These are phyloP conservation scores for Pilasporangium apinafurcum DNA, from an alignment of 352 stramenopile genomes.

Conservation along the genomic window DNA sequence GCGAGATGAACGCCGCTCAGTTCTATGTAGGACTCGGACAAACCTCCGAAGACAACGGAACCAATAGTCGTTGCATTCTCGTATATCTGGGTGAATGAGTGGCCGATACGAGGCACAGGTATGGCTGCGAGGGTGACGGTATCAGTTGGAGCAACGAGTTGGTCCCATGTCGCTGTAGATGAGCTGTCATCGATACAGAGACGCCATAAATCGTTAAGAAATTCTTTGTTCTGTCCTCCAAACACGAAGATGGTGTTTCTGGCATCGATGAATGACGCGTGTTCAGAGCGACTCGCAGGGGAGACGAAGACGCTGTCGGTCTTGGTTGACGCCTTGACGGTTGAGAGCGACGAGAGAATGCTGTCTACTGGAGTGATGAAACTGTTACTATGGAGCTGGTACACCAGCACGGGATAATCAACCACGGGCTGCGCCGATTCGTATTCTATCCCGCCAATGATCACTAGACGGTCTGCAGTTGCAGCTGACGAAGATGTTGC, in stretches of 20 bases:
- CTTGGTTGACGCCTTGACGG: slow-evolving; percentile 4
- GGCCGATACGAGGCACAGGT: slow-evolving; percentile 39
- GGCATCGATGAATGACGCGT: slow-evolving; percentile 32
- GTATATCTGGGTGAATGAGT: slow-evolving; percentile 52
- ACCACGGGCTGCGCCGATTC: slow-evolving; percentile 64
- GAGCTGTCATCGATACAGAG: slow-evolving; percentile 37
- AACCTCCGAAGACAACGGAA: slow-evolving; percentile 36
- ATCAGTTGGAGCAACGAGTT: slow-evolving; percentile 37
- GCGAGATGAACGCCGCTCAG: slow-evolving; percentile 32
- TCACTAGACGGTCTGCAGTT: slow-evolving; percentile 20
- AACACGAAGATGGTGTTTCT: slow-evolving; percentile 37
- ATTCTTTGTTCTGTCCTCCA: slow-evolving; percentile 44
- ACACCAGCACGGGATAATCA: slow-evolving; percentile 47
- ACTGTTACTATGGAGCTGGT: slow-evolving; percentile 22
- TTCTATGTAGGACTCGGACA: slow-evolving; percentile 40
- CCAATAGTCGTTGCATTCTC: slow-evolving; percentile 35
- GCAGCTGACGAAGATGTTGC: background rate
- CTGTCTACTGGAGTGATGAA: slow-evolving; percentile 40
- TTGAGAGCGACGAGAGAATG: slow-evolving; percentile 34
- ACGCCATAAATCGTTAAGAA: slow-evolving; percentile 60
- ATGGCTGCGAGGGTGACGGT: slow-evolving; percentile 10
- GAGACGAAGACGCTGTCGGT: slow-evolving; percentile 25
- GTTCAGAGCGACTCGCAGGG: slow-evolving; percentile 46
- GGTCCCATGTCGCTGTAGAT: slow-evolving; percentile 34
- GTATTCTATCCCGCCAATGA: slow-evolving; percentile 66